Percentiles rank a stretch among this genome's conserved stretches.
phyloP scores from a whole-genome alignment of 2,329 filamentous ascomycete genomes.

The Dactylellina cionopaga region DNA sequence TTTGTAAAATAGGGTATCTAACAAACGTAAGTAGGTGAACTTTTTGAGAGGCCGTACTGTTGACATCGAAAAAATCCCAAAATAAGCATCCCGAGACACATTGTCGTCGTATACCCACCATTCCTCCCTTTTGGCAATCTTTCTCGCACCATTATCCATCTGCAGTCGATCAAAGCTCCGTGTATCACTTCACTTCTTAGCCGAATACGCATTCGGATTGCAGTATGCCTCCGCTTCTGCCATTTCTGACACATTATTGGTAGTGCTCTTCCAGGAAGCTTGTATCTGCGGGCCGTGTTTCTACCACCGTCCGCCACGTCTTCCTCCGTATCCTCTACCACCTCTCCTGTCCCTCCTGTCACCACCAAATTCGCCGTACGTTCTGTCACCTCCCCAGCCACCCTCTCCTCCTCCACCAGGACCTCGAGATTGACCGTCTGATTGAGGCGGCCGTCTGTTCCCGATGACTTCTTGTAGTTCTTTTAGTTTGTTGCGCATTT shows the following conservation, averaged over 20 bases:
- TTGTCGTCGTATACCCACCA: no score
- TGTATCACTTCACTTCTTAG: background rate
- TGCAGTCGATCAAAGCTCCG: no score
- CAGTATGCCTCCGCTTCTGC: background rate
- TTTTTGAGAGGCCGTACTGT: no score
- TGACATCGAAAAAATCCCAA: no score
- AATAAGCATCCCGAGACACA: no score
- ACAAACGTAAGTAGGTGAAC: no score
- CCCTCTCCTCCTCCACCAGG: slow-evolving; percentile 14
- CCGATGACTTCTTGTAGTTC: slow-evolving; percentile 87
- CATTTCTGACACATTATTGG: background rate
- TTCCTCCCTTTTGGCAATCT: no score
- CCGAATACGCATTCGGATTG: background rate
- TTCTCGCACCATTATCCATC: no score
- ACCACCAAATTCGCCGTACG: slow-evolving; percentile 59
- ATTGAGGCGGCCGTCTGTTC: slow-evolving; percentile 71
- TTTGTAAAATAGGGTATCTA: no score
- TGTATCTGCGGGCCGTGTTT: background rate
- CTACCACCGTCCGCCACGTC: slow-evolving; percentile 57
- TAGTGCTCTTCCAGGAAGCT: background rate
- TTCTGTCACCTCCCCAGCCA: slow-evolving; percentile 35
- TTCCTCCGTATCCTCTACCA: slow-evolving; percentile 52
- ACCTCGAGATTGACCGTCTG: slow-evolving; percentile 62
- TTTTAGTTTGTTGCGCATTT: slow-evolving; percentile 95
- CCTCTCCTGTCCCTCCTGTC: slow-evolving; percentile 62